Evolutionary conservation across 176 grass and related monocot species (phyloP).

Genomic region (Phragmites australis): DNA sequence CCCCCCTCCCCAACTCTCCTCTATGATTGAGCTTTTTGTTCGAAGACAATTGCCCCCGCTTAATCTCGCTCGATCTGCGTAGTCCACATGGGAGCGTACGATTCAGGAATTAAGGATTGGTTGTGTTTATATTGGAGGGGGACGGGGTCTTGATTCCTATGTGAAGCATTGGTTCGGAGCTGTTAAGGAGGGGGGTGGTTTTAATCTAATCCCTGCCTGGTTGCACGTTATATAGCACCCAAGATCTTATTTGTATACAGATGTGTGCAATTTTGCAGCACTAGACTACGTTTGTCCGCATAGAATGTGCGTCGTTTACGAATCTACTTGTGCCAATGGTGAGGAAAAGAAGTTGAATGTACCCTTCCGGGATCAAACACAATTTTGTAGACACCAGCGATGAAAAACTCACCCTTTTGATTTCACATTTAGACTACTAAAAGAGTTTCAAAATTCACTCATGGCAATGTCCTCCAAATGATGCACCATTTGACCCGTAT

Average conservation of each 20-base stretch:
- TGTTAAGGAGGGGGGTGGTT: not conserved
- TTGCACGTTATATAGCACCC: not conserved
- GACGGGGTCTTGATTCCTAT: not conserved
- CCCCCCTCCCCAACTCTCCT: not conserved
- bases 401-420: not conserved
- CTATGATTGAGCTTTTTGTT: not conserved
- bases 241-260: not conserved
- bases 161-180: not conserved
- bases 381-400: not conserved
- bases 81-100: not conserved
- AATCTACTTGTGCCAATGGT: not conserved
- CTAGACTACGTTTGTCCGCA: not conserved
- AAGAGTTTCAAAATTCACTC: not conserved
- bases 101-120: not conserved
- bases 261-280: not conserved
- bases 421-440: not conserved
- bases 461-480: too few relatives aligned
- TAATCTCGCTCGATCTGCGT: conserved; percentile 31
- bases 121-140: too few relatives aligned
- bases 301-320: not conserved
- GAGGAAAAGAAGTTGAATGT: not conserved
- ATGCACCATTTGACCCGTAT: not conserved
- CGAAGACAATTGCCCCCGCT: not conserved
- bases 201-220: not conserved
- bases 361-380: not conserved